These are phyloP conservation scores for Cordyceps cateniannulata DNA, from an alignment of 2,329 filamentous ascomycete genomes.

Conservation along the genomic window DNA sequence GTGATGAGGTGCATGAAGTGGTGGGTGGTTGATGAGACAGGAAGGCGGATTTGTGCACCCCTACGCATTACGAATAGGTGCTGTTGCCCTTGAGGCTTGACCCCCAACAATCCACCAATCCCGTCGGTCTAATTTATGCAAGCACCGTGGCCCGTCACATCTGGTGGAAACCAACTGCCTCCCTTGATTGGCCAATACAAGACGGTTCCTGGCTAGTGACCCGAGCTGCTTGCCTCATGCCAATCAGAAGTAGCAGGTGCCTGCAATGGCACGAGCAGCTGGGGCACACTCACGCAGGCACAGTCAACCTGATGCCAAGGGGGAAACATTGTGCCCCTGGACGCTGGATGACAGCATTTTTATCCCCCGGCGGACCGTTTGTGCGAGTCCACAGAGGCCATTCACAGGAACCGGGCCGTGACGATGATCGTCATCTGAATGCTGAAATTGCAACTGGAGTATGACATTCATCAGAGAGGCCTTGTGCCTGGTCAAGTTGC, in stretches of 20 bases:
- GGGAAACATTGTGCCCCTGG: background rate
- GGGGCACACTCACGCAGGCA: too few species aligned
- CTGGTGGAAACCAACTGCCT: too few species aligned
- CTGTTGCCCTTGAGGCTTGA: too few species aligned
- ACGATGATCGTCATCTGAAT: conserved; percentile 1
- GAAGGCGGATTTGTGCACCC: too few species aligned
- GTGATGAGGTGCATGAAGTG: too few species aligned
- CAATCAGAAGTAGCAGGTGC: background rate
- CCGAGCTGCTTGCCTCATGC: background rate
- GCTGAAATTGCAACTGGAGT: background rate
- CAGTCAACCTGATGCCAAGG: background rate
- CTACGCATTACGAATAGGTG: too few species aligned
- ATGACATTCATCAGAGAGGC: too few species aligned
- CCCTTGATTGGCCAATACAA: background rate
- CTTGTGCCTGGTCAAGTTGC: background rate
- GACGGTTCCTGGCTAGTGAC: background rate
- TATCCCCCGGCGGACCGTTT: background rate
- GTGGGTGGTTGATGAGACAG: too few species aligned
- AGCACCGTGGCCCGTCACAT: too few species aligned
- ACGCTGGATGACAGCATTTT: background rate
- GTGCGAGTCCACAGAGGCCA: background rate
- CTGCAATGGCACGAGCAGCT: background rate
- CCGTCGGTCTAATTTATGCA: too few species aligned
- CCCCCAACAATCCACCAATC: too few species aligned
- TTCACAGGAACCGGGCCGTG: background rate